Evolutionary conservation across 176 grass and related monocot genomes (phyloP).

Genomic region (Neostapfia colusana): DNA sequence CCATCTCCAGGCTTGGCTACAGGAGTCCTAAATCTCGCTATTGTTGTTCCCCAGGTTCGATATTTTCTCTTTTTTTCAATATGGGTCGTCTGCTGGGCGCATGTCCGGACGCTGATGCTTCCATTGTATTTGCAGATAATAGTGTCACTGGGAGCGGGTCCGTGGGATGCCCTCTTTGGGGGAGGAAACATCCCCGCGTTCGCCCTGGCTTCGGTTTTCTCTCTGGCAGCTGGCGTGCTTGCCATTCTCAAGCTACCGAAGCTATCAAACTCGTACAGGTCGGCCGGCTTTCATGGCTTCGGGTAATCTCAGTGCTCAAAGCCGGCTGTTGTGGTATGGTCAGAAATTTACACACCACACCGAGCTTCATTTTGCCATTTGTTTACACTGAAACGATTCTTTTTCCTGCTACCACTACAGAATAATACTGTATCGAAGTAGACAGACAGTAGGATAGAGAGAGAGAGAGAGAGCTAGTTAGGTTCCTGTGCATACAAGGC

Average conservation of each 20-base stretch:
- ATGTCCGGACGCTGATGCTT: not conserved
- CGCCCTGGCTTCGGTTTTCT: constrained; percentile 76
- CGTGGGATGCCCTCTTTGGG: constrained; percentile 92
- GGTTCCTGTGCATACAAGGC: constrained; percentile 45
- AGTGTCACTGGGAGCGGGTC: constrained; percentile 83
- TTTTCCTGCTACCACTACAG: constrained; percentile 22
- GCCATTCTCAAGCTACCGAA: constrained; percentile 75
- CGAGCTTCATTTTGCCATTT: constrained; percentile 29
- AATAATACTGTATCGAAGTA: constrained; percentile 25
- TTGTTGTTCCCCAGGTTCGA: constrained; percentile 84
- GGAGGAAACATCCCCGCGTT: constrained; percentile 93
- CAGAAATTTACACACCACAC: constrained; percentile 1
- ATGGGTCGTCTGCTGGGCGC: not conserved
- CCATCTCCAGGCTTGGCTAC: constrained; percentile 79
- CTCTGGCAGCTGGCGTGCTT: constrained; percentile 69
- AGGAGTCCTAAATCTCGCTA: constrained; percentile 93
- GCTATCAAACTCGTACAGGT: constrained; percentile 68
- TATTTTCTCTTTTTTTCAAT: not conserved
- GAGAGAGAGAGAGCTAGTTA: constrained; percentile 12
- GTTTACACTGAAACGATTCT: constrained; percentile 55
- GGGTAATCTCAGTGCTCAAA: constrained; percentile 46
- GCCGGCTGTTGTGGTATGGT: not conserved
- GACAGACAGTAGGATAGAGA: constrained; percentile 39
- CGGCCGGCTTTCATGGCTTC: constrained; percentile 82
- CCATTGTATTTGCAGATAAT: constrained; percentile 64